Conservation (phyloP, 306 rosid species). For the Malus asiatica region DNA sequence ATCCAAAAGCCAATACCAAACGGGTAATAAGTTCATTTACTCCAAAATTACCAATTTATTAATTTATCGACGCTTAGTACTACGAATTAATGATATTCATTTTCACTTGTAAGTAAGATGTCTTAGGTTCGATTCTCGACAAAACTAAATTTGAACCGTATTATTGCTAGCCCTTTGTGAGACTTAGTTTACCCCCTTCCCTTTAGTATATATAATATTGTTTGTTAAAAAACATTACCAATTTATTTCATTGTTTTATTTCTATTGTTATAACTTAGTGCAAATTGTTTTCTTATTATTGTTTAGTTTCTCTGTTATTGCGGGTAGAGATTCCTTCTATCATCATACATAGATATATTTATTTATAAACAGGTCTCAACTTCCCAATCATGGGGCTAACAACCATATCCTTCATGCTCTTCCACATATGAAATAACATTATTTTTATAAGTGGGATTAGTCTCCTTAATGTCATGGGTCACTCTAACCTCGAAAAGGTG, state of each 20-base stretch:
- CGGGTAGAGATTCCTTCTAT: slow-evolving; percentile 25
- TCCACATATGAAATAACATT: slow-evolving; percentile 13
- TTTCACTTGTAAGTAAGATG: too few relatives aligned
- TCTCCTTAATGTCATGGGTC: slow-evolving; percentile 40
- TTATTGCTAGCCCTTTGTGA: too few relatives aligned
- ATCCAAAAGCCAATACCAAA: too few relatives aligned
- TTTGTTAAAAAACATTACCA: too few relatives aligned
- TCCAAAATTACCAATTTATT: too few relatives aligned
- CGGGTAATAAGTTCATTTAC: too few relatives aligned
- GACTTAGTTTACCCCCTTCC: too few relatives aligned
- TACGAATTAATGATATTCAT: too few relatives aligned
- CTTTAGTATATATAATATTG: too few relatives aligned
- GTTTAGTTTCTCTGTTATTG: neutral
- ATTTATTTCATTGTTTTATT: neutral
- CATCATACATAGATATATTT: neutral
- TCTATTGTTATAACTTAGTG: slow-evolving; percentile 1
- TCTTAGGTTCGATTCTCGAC: too few relatives aligned
- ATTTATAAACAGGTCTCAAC: slow-evolving; percentile 26
- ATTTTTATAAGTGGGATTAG: slow-evolving; percentile 15
- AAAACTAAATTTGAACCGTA: too few relatives aligned
- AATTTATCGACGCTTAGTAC: too few relatives aligned
- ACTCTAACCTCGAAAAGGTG: slow-evolving; percentile 24
- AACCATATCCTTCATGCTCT: slow-evolving; percentile 43
- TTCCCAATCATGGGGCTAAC: slow-evolving; percentile 37
- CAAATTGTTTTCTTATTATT: neutral